These are phyloP conservation scores for Fusarium fracticaudum DNA, from an alignment of 2,329 filamentous ascomycete genomes.

Conservation along the genomic window DNA sequence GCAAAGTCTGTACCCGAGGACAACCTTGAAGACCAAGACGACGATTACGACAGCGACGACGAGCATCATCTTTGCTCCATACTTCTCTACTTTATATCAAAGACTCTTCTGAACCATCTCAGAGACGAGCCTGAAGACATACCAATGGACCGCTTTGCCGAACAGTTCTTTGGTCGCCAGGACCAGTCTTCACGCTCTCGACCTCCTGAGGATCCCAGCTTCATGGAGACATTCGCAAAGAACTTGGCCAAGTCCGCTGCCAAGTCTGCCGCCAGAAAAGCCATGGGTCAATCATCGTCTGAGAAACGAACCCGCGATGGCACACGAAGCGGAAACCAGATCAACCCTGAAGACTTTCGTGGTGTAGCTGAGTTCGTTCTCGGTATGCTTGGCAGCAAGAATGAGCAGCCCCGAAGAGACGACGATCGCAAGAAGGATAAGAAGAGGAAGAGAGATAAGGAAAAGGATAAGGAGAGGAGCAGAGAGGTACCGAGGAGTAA, in stretches of 20 bases:
- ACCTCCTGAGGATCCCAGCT: slow-evolving; percentile 27
- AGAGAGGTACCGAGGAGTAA: slow-evolving; percentile 17
- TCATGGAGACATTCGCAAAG: slow-evolving; percentile 38
- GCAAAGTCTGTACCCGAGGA: background rate
- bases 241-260: slow-evolving; percentile 40
- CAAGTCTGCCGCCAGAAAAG: slow-evolving; percentile 38
- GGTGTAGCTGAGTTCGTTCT: slow-evolving; percentile 39
- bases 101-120: slow-evolving; percentile 27
- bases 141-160: slow-evolving; percentile 38
- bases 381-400: slow-evolving; percentile 31
- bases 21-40: background rate
- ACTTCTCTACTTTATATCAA: slow-evolving; percentile 36
- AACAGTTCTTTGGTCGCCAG: slow-evolving; percentile 37
- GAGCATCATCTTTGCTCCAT: slow-evolving; percentile 33
- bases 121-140: background rate
- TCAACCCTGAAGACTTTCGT: slow-evolving; percentile 36
- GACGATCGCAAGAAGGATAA: slow-evolving; percentile 22
- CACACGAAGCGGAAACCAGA: slow-evolving; percentile 17
- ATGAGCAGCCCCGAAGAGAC: slow-evolving; percentile 10
- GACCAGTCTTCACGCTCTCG: slow-evolving; percentile 16
- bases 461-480: slow-evolving; percentile 17
- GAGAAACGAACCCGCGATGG: slow-evolving; percentile 21
- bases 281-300: slow-evolving; percentile 27
- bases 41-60: slow-evolving; percentile 32
- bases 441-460: slow-evolving; percentile 31